Percentiles rank a stretch among this genome's conserved stretches.
These are phyloP conservation scores for Termitomyces sp. DNA, from an alignment of 768 basidiomycete species.

Conservation along the genomic window DNA sequence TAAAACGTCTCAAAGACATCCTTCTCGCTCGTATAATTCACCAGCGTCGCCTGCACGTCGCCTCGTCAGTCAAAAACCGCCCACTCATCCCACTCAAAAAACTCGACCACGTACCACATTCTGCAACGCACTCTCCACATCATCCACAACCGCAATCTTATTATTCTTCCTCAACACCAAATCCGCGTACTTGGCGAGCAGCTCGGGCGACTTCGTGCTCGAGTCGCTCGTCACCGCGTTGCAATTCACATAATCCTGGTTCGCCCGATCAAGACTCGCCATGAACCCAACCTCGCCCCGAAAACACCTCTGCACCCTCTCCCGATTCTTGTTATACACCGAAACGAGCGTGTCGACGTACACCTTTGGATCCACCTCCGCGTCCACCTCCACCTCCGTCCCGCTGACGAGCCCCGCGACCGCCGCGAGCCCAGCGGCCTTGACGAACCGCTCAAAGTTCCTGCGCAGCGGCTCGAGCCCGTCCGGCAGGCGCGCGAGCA, in stretches of 20 bases:
- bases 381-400: conserved; percentile 35
- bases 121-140: conserved; percentile 84
- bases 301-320: conserved; percentile 85
- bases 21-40: conserved; percentile 99
- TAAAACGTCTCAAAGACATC: conserved; percentile 99
- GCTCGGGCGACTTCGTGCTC: conserved; percentile 84
- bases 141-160: conserved; percentile 89
- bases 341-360: conserved; percentile 92
- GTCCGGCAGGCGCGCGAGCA: conserved; percentile 86
- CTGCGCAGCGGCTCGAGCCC: conserved; percentile 88
- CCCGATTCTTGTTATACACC: conserved; percentile 88
- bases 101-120: too few relatives aligned
- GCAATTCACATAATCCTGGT: conserved; percentile 90
- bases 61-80: too few relatives aligned
- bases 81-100: too few relatives aligned
- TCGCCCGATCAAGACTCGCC: conserved; percentile 90
- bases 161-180: conserved; percentile 89
- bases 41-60: conserved; percentile 84
- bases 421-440: conserved; percentile 78
- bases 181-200: conserved; percentile 91
- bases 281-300: conserved; percentile 91
- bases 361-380: conserved; percentile 77
- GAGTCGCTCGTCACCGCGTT: conserved; percentile 88
- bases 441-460: conserved; percentile 94
- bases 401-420: conserved; percentile 69